Evolutionary conservation across 768 basidiomycete species (phyloP), one percentile per base, ranked within the genome.

Genomic region (Amanita phalloides): DNA sequence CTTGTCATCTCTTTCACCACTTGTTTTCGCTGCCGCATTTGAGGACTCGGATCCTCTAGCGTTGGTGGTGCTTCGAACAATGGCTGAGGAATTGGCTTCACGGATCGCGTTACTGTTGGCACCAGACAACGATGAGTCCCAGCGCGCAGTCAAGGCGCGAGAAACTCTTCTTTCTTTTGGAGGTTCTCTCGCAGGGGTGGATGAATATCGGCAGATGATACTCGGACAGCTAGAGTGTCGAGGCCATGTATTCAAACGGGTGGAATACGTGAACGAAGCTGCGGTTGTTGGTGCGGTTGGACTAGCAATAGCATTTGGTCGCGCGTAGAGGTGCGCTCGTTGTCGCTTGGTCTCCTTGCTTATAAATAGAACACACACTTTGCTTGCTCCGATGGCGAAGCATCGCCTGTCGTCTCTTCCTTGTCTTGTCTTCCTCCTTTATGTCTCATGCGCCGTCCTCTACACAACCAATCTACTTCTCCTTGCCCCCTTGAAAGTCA

Each of bases 21-120:
- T 89, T 41, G 85, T 90, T n/a, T 91, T 92, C 61, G 67, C 73
- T 2, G 79, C 85, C 1, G 88, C 86, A 4, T 88, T 90, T 65
- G 74, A 79, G 38, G 75, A 85, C 43, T 63, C 64, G 13, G 88
- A 91, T 58, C 68, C 76, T 36, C 71, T 89, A 28, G 88, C 88
- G 1, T 57, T 82, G 44, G 68, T 68, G 26, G 76, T 90, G 26
- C 65, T 90, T 9, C 65, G 66, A 13, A 70, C 61, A 0, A 76
- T 76, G 45, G 77, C 85, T 2, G 61, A 66, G 5, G 67, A 64
- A 39, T 77, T 90, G 44, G 85, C 79, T 0, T 69, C 74, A 21
- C 74, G 85, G 60, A 76, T 89, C 33, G 68, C 74, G 1, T 63
- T 77, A 39, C 67, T 86, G 23, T 67, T 83, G 2, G 70, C 71